phyloP scores from a whole-genome alignment of 208 protist species.

The Angomonas desouzai region DNA sequence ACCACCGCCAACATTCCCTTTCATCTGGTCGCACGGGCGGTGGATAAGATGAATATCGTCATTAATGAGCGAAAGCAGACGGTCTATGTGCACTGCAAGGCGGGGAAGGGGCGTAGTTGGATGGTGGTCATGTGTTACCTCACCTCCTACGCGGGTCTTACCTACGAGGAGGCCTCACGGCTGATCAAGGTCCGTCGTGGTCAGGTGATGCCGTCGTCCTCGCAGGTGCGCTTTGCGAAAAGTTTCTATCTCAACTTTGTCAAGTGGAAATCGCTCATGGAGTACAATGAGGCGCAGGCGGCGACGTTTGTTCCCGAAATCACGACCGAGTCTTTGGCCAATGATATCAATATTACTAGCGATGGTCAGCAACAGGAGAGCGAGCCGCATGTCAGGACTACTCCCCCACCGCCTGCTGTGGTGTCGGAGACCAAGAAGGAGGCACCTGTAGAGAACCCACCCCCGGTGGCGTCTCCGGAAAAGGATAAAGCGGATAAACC shows the following conservation, averaged over 20 bases:
- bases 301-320: background rate
- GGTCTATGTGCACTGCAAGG: constrained; percentile 90
- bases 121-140: constrained; percentile 88
- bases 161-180: constrained; percentile 42
- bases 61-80: constrained; percentile 28
- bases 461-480: too few species aligned
- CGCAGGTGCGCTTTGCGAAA: constrained; percentile 51
- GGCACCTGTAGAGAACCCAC: background rate
- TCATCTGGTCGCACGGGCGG: constrained; percentile 38
- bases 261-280: constrained; percentile 26
- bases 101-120: constrained; percentile 86
- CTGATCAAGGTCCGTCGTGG: constrained; percentile 34
- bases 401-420: too few species aligned
- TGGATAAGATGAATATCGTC: constrained; percentile 56
- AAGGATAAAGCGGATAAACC: too few species aligned
- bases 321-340: background rate
- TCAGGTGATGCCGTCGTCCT: constrained; percentile 70
- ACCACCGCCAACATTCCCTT: constrained; percentile 52
- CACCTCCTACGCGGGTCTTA: constrained; percentile 58
- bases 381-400: background rate
- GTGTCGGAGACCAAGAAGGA: background rate
- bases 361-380: background rate
- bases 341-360: background rate
- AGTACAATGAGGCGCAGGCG: constrained; percentile 13
- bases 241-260: constrained; percentile 50